Base-by-base conservation (phyloP, 106 monocot species). In the Allium fistulosum region DNA sequence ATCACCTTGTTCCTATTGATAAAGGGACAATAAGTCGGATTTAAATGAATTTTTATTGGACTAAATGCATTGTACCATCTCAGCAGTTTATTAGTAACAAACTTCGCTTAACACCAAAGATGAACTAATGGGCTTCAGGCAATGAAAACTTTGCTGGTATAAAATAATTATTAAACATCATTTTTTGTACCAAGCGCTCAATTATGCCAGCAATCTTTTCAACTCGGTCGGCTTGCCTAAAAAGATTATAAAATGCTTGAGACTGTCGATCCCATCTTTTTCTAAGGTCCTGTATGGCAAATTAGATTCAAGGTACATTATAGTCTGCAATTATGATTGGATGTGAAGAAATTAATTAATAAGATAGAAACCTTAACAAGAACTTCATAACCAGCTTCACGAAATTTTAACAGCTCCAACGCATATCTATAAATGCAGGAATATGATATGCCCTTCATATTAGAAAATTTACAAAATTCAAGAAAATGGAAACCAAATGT, bases 261-360 rank as follows among this genome's bases (percentile, higher is more conserved):
- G 89, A 78, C 66, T 99, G 99, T 22, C 87, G 78, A 13, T 92
- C 87, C 99, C 90, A 99, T 83, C 99, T 90, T 76, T 87, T 99
- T 66, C 74, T 99, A 26, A 93, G 37, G 53, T 99, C 99, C 99
- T 99, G 77, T 15, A 80, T 18, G 46, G 9, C 9, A 48, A 69
- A 49, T 63, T 4, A 61, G 50, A 28, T 8, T 37, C 22, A 46
- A 69, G 62, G 37, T 65, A 37, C 50, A 51, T 50, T 11, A 12
- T 49, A 48, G 46, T 45, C 59, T 46, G 26, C 49, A 46, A 26
- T 17, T 26, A 17, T 5, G 22, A 46, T 26, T 51, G 48, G 47
- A 47, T 37, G 37, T 37, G 37, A 37, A 37, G 37, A 2, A 2
- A 37, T 37, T 37, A 5, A 65, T 50, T 10, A 49, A 13, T 51